phyloP scores from a whole-genome alignment of 2,329 filamentous ascomycete species.

The Orbilia quercus region DNA sequence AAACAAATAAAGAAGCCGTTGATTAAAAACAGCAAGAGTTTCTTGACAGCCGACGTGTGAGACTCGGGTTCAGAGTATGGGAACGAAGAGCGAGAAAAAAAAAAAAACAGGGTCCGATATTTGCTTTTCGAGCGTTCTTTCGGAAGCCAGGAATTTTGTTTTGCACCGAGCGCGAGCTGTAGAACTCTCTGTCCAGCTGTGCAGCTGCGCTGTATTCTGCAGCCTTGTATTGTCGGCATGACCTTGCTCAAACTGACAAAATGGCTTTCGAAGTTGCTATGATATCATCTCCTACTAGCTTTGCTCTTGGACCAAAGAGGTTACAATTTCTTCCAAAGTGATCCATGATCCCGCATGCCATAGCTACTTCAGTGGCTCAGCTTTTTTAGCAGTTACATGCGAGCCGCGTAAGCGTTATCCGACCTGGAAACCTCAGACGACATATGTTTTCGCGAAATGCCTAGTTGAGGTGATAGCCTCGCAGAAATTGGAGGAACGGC shows the following conservation, averaged over 20 bases:
- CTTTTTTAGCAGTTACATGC: too few species aligned
- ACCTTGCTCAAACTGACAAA: too few species aligned
- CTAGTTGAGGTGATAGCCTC: background rate
- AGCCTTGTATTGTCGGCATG: too few species aligned
- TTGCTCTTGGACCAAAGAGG: too few species aligned
- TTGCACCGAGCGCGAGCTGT: background rate
- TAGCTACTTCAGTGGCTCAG: too few species aligned
- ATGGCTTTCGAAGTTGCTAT: too few species aligned
- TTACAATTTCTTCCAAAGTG: too few species aligned
- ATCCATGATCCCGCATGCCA: too few species aligned
- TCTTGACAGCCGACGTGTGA: conserved; percentile 13
- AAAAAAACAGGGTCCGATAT: conserved; percentile 20
- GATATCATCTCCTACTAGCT: too few species aligned
- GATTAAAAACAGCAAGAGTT: background rate
- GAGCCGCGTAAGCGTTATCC: too few species aligned
- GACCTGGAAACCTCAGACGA: background rate
- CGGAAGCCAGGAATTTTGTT: background rate
- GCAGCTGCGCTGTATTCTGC: too few species aligned
- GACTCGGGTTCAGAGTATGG: conserved; percentile 9
- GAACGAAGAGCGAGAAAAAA: conserved; percentile 4
- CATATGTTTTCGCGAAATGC: background rate
- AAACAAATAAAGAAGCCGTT: conserved; percentile 16
- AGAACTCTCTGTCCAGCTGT: too few species aligned
- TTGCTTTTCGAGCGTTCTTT: conserved; percentile 21
- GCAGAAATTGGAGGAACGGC: background rate